Percentiles rank a stretch among this genome's conserved stretches.
Evolutionary conservation across 495 filamentous ascomycete species (phyloP).

Genomic region (Acidomyces sp.): DNA sequence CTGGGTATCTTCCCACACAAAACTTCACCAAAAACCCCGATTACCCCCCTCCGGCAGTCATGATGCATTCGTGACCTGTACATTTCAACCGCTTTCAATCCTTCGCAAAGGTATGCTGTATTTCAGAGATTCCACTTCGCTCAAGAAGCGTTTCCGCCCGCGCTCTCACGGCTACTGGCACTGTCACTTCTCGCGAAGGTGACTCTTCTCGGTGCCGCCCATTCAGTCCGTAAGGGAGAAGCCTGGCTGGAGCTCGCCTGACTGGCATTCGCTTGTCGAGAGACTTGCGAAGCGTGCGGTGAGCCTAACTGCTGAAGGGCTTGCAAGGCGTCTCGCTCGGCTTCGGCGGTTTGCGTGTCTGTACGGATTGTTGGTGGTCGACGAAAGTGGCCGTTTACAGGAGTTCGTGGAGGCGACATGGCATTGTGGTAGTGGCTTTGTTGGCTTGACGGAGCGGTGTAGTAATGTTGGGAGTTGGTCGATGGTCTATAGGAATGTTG

Average conservation of each 20-base stretch:
- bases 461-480: background rate
- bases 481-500: constrained; percentile 3
- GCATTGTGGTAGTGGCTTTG: background rate
- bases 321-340: constrained; percentile 17
- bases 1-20: no score
- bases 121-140: no score
- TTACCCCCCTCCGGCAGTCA: no score
- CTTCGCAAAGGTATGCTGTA: no score
- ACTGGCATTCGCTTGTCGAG: constrained; percentile 3
- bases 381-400: constrained; percentile 5
- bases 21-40: no score
- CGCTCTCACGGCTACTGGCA: no score
- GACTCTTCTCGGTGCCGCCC: constrained; percentile 7
- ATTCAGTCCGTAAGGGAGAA: constrained; percentile 8
- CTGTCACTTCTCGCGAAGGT: constrained; percentile 14
- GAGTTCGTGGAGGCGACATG: constrained; percentile 18
- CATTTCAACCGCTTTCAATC: no score
- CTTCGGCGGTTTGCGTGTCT: constrained; percentile 13
- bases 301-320: constrained; percentile 19
- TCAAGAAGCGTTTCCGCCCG: no score
- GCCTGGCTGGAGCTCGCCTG: constrained; percentile 8
- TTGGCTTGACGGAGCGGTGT: constrained; percentile 1
- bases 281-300: constrained; percentile 9
- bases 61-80: no score
- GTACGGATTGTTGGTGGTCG: constrained; percentile 17